Percentiles rank a stretch among this genome's conserved stretches.
Evolutionary conservation across 805 yeast genomes (phyloP).

Genomic region (Wickerhamiella alocasiicola): DNA sequence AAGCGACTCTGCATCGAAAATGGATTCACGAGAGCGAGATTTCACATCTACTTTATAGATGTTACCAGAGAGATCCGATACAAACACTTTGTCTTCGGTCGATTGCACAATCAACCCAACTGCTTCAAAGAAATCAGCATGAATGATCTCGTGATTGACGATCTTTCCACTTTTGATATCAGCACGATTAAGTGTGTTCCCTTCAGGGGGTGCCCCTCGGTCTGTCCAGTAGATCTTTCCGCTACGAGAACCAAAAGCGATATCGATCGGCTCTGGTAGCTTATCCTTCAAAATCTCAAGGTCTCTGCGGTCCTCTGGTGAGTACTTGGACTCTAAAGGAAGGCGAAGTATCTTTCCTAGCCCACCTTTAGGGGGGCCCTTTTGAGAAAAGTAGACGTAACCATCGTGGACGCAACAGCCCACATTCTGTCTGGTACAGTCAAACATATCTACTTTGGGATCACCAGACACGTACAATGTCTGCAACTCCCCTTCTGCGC

Average conservation of each 20-base stretch:
- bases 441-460: neutral
- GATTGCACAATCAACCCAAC: conserved; percentile 2
- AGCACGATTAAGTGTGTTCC: conserved; percentile 4
- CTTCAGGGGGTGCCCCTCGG: conserved; percentile 10
- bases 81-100: neutral
- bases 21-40: neutral
- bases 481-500: neutral
- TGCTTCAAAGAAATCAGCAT: conserved; percentile 6
- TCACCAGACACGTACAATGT: neutral
- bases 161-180: neutral
- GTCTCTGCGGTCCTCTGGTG: neutral
- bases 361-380: conserved; percentile 11
- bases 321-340: neutral
- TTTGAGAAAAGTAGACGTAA: conserved; percentile 7
- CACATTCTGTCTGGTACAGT: conserved; percentile 4
- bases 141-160: conserved; percentile 1
- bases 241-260: neutral
- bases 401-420: conserved; percentile 5
- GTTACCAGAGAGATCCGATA: conserved; percentile 3
- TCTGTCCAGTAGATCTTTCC: conserved; percentile 10
- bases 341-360: conserved; percentile 3
- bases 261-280: conserved; percentile 11
- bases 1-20: neutral
- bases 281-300: neutral
- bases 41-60: neutral